Conservation (phyloP, 176 grass and related monocot genomes). For the Aegilops umbellulata region DNA sequence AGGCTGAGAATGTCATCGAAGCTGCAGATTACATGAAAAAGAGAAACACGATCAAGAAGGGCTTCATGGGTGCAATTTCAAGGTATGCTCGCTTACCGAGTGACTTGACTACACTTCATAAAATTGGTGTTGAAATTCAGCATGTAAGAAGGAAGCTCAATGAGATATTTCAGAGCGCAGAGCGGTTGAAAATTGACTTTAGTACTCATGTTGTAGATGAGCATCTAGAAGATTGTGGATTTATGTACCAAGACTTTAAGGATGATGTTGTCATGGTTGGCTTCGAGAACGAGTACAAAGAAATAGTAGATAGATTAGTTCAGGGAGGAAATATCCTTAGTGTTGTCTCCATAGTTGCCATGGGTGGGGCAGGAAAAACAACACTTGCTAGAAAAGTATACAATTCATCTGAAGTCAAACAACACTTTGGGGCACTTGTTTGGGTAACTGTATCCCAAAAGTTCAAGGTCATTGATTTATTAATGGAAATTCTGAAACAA, state of each 20-base stretch:
- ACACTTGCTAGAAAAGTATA: too few species aligned
- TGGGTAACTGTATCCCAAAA: too few species aligned
- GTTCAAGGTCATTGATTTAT: background rate
- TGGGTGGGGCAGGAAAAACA: too few species aligned
- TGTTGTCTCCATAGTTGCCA: background rate
- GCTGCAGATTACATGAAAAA: background rate
- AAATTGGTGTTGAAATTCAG: too few species aligned
- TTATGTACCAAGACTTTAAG: background rate
- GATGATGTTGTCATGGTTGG: background rate
- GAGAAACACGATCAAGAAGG: background rate
- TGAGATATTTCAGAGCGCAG: background rate
- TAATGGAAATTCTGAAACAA: background rate
- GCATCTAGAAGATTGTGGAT: too few species aligned
- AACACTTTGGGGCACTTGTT: too few species aligned
- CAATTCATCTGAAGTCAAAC: too few species aligned
- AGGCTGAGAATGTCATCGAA: slow-evolving; percentile 19
- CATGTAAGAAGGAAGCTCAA: too few species aligned
- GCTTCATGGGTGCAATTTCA: background rate
- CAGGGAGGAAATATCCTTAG: background rate
- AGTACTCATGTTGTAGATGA: too few species aligned
- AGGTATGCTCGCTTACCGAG: too few species aligned
- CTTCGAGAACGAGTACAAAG: background rate
- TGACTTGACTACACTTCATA: too few species aligned
- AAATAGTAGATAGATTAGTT: background rate
- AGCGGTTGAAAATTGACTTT: too few species aligned